Evolutionary conservation across 169 alveolate species (phyloP).

Genomic region (Plasmodium vinckei): DNA sequence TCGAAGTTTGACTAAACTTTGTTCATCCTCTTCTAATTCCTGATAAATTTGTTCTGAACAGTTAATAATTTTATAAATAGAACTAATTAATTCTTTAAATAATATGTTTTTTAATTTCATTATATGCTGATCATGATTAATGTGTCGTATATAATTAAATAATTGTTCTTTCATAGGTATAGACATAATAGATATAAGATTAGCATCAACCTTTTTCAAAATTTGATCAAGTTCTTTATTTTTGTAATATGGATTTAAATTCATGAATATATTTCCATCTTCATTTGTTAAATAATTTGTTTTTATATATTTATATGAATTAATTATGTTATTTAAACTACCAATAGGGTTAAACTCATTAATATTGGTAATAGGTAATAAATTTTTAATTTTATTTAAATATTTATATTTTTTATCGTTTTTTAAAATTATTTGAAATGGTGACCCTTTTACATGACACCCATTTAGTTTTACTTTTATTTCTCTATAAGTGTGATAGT

Average conservation of each 20-base stretch:
- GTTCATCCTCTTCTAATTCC: constrained; percentile 4
- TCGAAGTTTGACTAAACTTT: not conserved
- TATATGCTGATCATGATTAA: constrained; percentile 16
- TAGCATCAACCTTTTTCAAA: constrained; percentile 29
- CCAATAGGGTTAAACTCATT: constrained; percentile 7
- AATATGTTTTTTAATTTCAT: constrained; percentile 24
- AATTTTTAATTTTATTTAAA: constrained; percentile 21
- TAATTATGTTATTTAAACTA: constrained; percentile 13
- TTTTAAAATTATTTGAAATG: constrained; percentile 39
- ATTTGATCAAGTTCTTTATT: constrained; percentile 15
- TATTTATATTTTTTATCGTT: constrained; percentile 26
- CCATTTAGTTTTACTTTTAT: constrained; percentile 48
- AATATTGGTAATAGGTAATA: constrained; percentile 38
- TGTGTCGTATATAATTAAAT: constrained; percentile 26
- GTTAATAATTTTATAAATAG: constrained; percentile 19
- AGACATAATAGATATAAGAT: constrained; percentile 51
- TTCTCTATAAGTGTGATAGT: constrained; percentile 34
- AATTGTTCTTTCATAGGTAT: constrained; percentile 53
- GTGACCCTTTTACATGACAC: constrained; percentile 66
- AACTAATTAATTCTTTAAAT: constrained; percentile 20
- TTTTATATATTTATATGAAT: constrained; percentile 44
- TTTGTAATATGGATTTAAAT: constrained; percentile 42
- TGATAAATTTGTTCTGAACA: constrained; percentile 11
- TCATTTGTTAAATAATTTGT: constrained; percentile 9
- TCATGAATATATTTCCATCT: constrained; percentile 11